These are phyloP conservation scores for Blepharisma stoltei DNA, from an alignment of 73 alveolate genomes.

Conservation along the genomic window DNA sequence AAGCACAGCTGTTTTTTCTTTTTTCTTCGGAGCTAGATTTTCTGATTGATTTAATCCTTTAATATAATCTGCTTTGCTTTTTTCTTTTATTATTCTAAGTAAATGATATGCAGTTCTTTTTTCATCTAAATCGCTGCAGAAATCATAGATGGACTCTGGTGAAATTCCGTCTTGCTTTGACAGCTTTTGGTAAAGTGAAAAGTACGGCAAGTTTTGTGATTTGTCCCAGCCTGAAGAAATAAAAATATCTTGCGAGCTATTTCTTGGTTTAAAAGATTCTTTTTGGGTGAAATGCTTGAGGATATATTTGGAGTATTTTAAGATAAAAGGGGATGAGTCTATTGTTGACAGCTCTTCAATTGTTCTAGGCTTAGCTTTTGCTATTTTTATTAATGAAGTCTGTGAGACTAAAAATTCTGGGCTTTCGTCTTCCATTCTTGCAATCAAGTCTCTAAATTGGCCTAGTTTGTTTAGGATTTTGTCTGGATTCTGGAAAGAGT, in stretches of 20 bases:
- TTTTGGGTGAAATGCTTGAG: background rate
- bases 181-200: background rate
- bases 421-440: slow-evolving; percentile 23
- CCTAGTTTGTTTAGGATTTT: background rate
- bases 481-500: background rate
- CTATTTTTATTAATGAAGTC: background rate
- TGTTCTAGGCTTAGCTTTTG: background rate
- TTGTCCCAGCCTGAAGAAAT: slow-evolving; percentile 10
- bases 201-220: background rate
- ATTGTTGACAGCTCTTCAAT: background rate
- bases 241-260: background rate
- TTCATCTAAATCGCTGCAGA: background rate
- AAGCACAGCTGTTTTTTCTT: no score
- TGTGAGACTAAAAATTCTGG: slow-evolving; percentile 12
- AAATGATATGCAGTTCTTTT: background rate
- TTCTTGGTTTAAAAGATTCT: background rate
- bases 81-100: background rate
- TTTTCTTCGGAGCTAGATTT: no score
- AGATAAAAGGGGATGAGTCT: background rate
- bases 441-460: slow-evolving; percentile 16
- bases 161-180: background rate
- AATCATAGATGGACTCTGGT: background rate
- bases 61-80: background rate
- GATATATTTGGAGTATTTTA: background rate
- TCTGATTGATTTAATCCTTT: no score